phyloP scores from a whole-genome alignment of 305 asterid species.

The Solanum aculeatissimum region DNA sequence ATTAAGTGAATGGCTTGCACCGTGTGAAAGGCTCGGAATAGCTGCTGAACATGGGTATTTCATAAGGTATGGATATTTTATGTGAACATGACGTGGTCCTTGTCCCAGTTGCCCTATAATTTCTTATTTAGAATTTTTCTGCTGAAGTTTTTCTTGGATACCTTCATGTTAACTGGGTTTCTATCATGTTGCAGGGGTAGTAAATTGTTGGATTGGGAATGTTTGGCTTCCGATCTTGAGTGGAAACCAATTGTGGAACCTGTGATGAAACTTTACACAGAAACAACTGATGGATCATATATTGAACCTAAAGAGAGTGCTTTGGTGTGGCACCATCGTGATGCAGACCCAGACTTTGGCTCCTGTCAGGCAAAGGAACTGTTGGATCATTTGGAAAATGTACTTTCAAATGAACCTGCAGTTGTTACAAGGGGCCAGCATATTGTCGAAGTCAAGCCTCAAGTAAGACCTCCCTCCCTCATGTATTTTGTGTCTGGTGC shows the following conservation, averaged over 20 bases:
- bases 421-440: constrained; percentile 87
- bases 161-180: background rate
- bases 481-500: background rate
- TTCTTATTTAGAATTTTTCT: background rate
- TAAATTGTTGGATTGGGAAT: constrained; percentile 48
- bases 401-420: constrained; percentile 82
- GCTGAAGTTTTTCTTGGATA: background rate
- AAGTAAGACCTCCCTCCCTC: constrained; percentile 22
- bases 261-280: constrained; percentile 64
- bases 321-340: constrained; percentile 81
- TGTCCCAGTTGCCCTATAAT: background rate
- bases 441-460: constrained; percentile 88
- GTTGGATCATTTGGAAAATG: constrained; percentile 70
- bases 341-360: constrained; percentile 78
- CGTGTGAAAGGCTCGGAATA: constrained; percentile 58
- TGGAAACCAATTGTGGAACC: constrained; percentile 83
- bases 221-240: constrained; percentile 54
- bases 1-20: constrained; percentile 63
- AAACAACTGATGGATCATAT: constrained; percentile 77
- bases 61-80: constrained; percentile 33
- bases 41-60: constrained; percentile 89
- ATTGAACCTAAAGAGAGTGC: constrained; percentile 80
- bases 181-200: constrained; percentile 39
- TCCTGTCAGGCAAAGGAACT: constrained; percentile 84
- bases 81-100: background rate